phyloP scores from a whole-genome alignment of 768 basidiomycete genomes.

The Steccherinum ochraceum region DNA sequence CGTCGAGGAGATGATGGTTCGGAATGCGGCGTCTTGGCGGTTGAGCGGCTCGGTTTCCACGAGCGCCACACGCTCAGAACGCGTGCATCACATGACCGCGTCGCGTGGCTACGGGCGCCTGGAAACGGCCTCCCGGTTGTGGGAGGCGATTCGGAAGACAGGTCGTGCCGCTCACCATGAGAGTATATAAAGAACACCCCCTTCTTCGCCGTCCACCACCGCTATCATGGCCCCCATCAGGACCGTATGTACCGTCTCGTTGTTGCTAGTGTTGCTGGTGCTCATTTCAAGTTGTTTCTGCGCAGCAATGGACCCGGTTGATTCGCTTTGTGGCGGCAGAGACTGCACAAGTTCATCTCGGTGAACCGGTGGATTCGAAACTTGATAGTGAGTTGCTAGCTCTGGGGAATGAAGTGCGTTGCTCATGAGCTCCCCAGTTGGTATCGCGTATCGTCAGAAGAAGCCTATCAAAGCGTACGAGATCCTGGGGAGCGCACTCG shows the following conservation, averaged over 20 bases:
- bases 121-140: background rate
- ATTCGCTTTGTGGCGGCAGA: constrained; percentile 79
- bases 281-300: background rate
- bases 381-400: constrained; percentile 61
- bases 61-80: no score
- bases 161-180: background rate
- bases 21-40: background rate
- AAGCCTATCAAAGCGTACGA: constrained; percentile 61
- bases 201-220: constrained; percentile 2
- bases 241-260: constrained; percentile 35
- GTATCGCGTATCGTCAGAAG: constrained; percentile 44
- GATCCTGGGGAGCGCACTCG: constrained; percentile 64
- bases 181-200: background rate
- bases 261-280: background rate
- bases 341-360: constrained; percentile 68
- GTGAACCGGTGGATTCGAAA: constrained; percentile 62
- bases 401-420: background rate
- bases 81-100: background rate
- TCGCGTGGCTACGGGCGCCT: background rate
- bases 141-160: background rate
- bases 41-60: background rate
- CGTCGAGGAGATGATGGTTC: background rate
- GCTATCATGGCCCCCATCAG: constrained; percentile 49
- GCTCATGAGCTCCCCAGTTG: constrained; percentile 36
- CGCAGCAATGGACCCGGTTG: constrained; percentile 70